These are phyloP conservation scores for Ampelocalamus luodianensis DNA, from an alignment of 176 grass and related monocot species.

Conservation along the genomic window DNA sequence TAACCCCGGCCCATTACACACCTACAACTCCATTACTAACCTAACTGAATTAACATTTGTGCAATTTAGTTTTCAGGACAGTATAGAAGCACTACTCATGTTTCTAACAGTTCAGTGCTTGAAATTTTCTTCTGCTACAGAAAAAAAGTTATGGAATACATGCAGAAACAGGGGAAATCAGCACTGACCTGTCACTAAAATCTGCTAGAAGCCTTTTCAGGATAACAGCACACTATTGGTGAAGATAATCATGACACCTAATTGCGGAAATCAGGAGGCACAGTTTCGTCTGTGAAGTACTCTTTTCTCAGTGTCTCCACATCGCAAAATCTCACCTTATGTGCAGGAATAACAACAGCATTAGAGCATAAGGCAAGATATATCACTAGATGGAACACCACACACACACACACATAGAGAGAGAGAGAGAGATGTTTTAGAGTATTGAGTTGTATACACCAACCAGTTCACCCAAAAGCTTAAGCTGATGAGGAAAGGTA, in stretches of 20 bases:
- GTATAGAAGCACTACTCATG: neutral
- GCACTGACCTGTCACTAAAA: slow-evolving; percentile 14
- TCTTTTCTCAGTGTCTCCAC: slow-evolving; percentile 61
- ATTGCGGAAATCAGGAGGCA: slow-evolving; percentile 66
- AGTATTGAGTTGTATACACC: too few species aligned
- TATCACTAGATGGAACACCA: neutral
- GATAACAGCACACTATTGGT: neutral
- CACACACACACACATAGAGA: too few species aligned
- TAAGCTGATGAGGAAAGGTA: too few species aligned
- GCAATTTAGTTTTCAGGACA: neutral
- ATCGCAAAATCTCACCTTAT: slow-evolving; percentile 79
- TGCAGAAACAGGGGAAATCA: neutral
- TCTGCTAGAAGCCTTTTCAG: neutral
- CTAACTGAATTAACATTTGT: neutral
- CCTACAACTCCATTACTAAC: too few species aligned
- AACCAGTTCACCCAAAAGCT: too few species aligned
- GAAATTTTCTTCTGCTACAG: neutral
- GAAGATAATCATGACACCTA: slow-evolving; percentile 30
- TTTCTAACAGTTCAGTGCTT: neutral
- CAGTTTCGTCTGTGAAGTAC: slow-evolving; percentile 74
- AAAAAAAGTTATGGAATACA: neutral
- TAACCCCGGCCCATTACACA: too few species aligned
- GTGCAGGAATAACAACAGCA: slow-evolving; percentile 17
- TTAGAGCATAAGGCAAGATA: neutral
- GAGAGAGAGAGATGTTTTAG: too few species aligned